phyloP scores from a whole-genome alignment of 805 yeast genomes.

The Candida khao-thaluensis region DNA sequence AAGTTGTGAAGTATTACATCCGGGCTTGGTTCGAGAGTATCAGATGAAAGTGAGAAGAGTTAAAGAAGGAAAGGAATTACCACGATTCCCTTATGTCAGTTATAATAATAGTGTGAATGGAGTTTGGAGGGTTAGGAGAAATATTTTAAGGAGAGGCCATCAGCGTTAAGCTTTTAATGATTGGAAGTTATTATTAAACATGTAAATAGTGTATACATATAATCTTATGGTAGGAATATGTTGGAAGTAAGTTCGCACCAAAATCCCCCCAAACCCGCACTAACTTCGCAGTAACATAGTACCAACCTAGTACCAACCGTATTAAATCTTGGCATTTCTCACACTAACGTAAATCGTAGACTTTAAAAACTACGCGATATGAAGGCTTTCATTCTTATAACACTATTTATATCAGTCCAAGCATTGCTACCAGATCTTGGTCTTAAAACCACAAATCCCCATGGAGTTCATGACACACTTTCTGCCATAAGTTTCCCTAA shows the following conservation, averaged over 20 bases:
- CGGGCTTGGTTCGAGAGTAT: conserved; percentile 23
- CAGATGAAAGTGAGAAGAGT: conserved; percentile 19
- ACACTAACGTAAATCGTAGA: too few species aligned
- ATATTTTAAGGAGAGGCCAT: conserved; percentile 41
- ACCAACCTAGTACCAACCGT: too few species aligned
- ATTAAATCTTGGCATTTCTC: too few species aligned
- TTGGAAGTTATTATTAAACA: too few species aligned
- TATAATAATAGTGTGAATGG: conserved; percentile 50
- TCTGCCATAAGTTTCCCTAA: conserved; percentile 33
- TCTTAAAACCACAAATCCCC: background rate
- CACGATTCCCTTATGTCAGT: conserved; percentile 44
- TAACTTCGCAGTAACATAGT: too few species aligned
- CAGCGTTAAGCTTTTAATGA: conserved; percentile 1
- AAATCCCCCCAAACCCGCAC: background rate
- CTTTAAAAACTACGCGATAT: too few species aligned
- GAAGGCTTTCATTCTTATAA: conserved; percentile 1
- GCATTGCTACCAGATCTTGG: conserved; percentile 1
- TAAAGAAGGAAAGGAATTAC: conserved; percentile 8
- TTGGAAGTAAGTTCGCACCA: too few species aligned
- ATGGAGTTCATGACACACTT: background rate
- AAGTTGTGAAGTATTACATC: conserved; percentile 47
- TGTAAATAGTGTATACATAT: too few species aligned
- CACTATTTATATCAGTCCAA: background rate
- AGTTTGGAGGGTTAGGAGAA: conserved; percentile 57
- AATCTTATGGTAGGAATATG: too few species aligned